Evolutionary conservation across 495 filamentous ascomycete species (phyloP), one percentile per base, ranked within the genome.

Genomic region (Hyphodiscus hymeniophilus): DNA sequence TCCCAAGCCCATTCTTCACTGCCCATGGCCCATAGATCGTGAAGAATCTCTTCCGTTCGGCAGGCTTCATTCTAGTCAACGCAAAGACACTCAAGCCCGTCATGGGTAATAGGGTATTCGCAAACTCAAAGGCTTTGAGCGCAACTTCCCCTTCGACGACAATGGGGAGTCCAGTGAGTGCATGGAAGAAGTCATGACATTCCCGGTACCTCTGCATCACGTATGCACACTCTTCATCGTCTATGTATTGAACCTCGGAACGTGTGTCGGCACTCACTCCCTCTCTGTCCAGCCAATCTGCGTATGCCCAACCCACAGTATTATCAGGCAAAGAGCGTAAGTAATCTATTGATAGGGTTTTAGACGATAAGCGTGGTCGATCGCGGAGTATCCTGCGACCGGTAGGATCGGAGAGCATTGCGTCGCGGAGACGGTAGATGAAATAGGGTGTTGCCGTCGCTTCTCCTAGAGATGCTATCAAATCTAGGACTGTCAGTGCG

Each of bases 171-270:
- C 92, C 92, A 11, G 89, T 95, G 28, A 98, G 69, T 0, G 94
- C 92, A 66, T 98, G 92, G 71, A 94, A 97, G 73, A 98, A 97
- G 61, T 98, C 92, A 64, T 98, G 92, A 58, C 85, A 92, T 66
- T 98, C 94, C 39, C 92, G 80, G 66, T 98, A 98, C 23, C 92
- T 81, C 75, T 97, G 92, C 87, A 98, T 95, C 3, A 97, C 92
- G 64, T 97, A 98, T 16, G 92, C 92, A 62, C 87, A 94, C 62
- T 97, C 92, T 44, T 80, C 81, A 60, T 95, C 84, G 62, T 96
- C 91, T 45, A 98, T 89, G 65, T 94, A 96, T 35, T 82, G 75
- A 20, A 98, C 92, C 15, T 61, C 55, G 30, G 79, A 69, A 8
- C 94, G 80, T 21, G 94, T 95, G 65, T 97, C 94, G 0, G 92